Evolutionary conservation across 257 asterid species (phyloP).

Genomic region (Mitragyna speciosa): DNA sequence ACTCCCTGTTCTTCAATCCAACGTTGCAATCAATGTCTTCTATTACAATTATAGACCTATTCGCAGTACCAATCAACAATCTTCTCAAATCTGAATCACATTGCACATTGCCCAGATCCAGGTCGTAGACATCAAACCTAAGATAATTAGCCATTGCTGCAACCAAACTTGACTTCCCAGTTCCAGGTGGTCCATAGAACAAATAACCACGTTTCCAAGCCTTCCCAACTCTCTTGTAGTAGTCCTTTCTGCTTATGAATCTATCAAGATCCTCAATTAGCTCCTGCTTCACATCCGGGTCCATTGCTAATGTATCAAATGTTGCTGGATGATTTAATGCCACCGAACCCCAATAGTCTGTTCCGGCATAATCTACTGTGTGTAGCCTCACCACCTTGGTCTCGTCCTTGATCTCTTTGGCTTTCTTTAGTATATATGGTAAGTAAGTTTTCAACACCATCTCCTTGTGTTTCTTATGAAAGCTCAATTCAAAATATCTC

Average conservation of each 20-base stretch:
- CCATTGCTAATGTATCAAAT: slow-evolving; percentile 68
- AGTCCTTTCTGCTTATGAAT: slow-evolving; percentile 62
- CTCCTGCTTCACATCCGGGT: slow-evolving; percentile 37
- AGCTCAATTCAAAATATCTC: slow-evolving; percentile 54
- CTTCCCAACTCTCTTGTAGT: slow-evolving; percentile 67
- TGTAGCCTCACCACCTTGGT: slow-evolving; percentile 52
- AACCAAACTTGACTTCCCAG: slow-evolving; percentile 78
- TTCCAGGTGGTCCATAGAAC: slow-evolving; percentile 79
- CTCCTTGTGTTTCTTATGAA: slow-evolving; percentile 52
- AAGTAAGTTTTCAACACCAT: slow-evolving; percentile 44
- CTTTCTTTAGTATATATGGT: slow-evolving; percentile 36
- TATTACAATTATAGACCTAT: slow-evolving; percentile 65
- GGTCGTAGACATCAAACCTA: slow-evolving; percentile 74
- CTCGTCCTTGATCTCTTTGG: slow-evolving; percentile 57
- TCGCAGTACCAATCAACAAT: slow-evolving; percentile 66
- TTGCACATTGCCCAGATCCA: slow-evolving; percentile 70
- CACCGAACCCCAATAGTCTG: slow-evolving; percentile 72
- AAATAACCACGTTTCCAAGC: slow-evolving; percentile 87
- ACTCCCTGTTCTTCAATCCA: slow-evolving; percentile 53
- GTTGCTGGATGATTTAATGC: slow-evolving; percentile 69
- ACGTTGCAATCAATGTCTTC: slow-evolving; percentile 81
- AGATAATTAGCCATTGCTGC: slow-evolving; percentile 85
- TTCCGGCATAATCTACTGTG: slow-evolving; percentile 62
- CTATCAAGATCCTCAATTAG: slow-evolving; percentile 60
- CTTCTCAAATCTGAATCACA: slow-evolving; percentile 83